Evolutionary conservation across 495 filamentous ascomycete species (phyloP).

Genomic region (Polyplosphaeria fusca): DNA sequence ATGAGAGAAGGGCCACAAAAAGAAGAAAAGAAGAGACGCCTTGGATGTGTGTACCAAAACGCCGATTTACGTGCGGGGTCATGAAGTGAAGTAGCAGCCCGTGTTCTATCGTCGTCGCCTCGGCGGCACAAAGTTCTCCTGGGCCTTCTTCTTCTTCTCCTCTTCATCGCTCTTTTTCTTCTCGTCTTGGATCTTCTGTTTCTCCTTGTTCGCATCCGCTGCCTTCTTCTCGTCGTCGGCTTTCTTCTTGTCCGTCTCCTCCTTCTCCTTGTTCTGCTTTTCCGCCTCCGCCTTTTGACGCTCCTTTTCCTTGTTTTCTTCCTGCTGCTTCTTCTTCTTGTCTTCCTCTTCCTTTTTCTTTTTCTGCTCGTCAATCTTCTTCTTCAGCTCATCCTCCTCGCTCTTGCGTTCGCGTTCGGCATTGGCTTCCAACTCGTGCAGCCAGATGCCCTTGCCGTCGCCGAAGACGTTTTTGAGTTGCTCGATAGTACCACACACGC

Average conservation of each 20-base stretch:
- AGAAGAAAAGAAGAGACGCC: no score
- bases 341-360: conserved; percentile 46
- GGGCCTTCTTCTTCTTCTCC: background rate
- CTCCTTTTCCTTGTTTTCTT: conserved; percentile 37
- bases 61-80: no score
- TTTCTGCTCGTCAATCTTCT: conserved; percentile 43
- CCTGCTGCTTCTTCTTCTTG: conserved; percentile 37
- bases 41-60: no score
- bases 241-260: conserved; percentile 7
- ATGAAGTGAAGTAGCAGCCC: no score
- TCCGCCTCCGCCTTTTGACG: conserved; percentile 30
- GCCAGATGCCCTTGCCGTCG: conserved; percentile 36
- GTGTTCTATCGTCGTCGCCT: conserved; percentile 29
- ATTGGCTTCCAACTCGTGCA: conserved; percentile 24
- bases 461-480: conserved; percentile 46
- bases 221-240: conserved; percentile 2
- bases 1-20: no score
- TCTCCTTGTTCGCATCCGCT: background rate
- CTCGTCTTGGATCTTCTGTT: conserved; percentile 1
- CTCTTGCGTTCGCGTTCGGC: conserved; percentile 3
- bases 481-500: conserved; percentile 52
- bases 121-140: conserved; percentile 3
- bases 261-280: conserved; percentile 3
- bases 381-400: conserved; percentile 10
- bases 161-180: background rate